Evolutionary conservation across 2,329 filamentous ascomycete genomes (phyloP).

Genomic region (Trichophyton schoenleinii): DNA sequence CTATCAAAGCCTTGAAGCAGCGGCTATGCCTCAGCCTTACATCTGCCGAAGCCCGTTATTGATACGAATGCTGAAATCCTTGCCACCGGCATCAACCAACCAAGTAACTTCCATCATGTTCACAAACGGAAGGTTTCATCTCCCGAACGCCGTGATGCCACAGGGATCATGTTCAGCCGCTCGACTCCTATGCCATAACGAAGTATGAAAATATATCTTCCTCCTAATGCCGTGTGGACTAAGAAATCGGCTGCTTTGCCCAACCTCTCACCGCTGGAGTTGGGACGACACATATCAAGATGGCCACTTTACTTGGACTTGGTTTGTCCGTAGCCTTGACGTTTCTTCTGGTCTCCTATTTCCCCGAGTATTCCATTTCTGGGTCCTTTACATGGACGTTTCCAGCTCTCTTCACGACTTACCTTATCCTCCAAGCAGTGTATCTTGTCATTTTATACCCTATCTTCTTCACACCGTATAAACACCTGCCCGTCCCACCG

Average conservation of each 20-base stretch:
- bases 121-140: not conserved
- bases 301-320: not conserved
- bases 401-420: not conserved
- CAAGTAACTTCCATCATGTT: no score
- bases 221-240: not conserved
- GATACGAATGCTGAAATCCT: no score
- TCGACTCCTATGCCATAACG: not conserved
- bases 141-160: not conserved
- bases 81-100: no score
- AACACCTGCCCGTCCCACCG: constrained; percentile 43
- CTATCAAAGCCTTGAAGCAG: no score
- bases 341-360: constrained; percentile 3
- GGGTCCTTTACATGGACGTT: constrained; percentile 6
- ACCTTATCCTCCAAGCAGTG: constrained; percentile 7
- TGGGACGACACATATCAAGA: not conserved
- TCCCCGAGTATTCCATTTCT: constrained; percentile 1
- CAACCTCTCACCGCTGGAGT: not conserved
- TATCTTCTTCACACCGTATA: constrained; percentile 44
- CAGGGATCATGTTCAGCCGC: not conserved
- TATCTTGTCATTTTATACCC: constrained; percentile 44
- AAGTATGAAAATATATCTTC: not conserved
- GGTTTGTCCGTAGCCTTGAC: not conserved
- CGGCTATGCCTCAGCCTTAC: no score
- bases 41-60: no score
- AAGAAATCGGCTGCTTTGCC: no score